Conservation (phyloP, 169 alveolate species). For the Cryptosporidium parvum region DNA sequence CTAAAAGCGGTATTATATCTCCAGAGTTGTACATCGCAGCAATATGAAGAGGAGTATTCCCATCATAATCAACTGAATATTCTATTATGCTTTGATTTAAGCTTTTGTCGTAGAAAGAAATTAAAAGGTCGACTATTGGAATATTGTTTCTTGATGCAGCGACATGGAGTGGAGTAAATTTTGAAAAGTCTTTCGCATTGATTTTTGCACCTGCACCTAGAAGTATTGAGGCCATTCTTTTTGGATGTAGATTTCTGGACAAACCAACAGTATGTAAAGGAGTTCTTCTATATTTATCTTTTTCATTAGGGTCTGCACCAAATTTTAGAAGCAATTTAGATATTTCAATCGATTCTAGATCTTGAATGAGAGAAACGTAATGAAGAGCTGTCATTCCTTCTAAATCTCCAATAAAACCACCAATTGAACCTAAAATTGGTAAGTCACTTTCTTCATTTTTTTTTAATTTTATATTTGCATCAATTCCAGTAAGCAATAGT, state of each 20-base stretch:
- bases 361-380: slow-evolving; percentile 55
- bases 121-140: slow-evolving; percentile 32
- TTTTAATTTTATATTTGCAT: slow-evolving; percentile 47
- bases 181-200: slow-evolving; percentile 29
- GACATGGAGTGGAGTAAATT: slow-evolving; percentile 63
- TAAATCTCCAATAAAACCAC: slow-evolving; percentile 62
- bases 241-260: slow-evolving; percentile 58
- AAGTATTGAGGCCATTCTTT: slow-evolving; percentile 30
- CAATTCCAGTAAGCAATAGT: slow-evolving; percentile 18
- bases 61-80: slow-evolving; percentile 34
- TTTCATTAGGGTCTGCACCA: slow-evolving; percentile 72
- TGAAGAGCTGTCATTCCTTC: slow-evolving; percentile 70
- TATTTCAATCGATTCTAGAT: slow-evolving; percentile 56
- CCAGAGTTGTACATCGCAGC: slow-evolving; percentile 72
- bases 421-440: slow-evolving; percentile 33
- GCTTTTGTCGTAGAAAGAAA: background rate
- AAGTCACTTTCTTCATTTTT: slow-evolving; percentile 8
- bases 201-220: slow-evolving; percentile 35
- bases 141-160: slow-evolving; percentile 72
- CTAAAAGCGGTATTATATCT: slow-evolving; percentile 40
- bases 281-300: slow-evolving; percentile 49
- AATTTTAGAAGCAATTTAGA: slow-evolving; percentile 24
- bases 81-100: slow-evolving; percentile 16
- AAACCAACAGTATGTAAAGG: slow-evolving; percentile 67
- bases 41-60: slow-evolving; percentile 73